Percentiles rank a stretch among this genome's conserved stretches.
These are phyloP conservation scores for Wickerhamomyces alni DNA, from an alignment of 805 yeast species.

Conservation along the genomic window DNA sequence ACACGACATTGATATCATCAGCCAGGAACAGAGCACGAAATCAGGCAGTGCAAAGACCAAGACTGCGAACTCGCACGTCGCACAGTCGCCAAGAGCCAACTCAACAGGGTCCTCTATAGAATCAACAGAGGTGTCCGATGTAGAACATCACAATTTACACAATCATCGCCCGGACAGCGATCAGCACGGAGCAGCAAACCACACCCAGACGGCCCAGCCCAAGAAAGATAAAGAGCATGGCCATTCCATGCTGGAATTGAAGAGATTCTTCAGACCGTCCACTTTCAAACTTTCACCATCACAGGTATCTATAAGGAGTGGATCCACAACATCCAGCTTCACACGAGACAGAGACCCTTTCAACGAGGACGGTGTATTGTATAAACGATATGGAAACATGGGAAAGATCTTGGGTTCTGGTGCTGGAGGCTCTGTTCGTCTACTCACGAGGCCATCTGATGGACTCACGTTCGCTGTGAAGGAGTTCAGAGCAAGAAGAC, in stretches of 20 bases:
- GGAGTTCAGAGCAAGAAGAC: constrained; percentile 68
- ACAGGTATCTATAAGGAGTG: constrained; percentile 4
- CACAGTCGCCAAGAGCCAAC: background rate
- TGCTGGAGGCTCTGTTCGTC: constrained; percentile 83
- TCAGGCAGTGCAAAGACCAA: no score
- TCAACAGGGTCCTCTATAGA: background rate
- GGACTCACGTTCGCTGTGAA: constrained; percentile 75
- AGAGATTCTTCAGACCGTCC: constrained; percentile 14
- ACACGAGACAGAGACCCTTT: constrained; percentile 7
- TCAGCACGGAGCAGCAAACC: background rate
- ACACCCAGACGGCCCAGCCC: no score
- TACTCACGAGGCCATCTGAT: constrained; percentile 62
- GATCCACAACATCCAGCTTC: constrained; percentile 5
- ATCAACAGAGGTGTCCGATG: background rate
- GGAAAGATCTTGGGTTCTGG: constrained; percentile 80
- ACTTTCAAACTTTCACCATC: background rate
- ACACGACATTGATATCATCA: no score
- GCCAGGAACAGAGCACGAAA: no score
- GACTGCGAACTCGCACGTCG: no score
- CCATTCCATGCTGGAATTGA: constrained; percentile 18
- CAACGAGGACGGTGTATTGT: constrained; percentile 47
- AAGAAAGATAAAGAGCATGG: constrained; percentile 2
- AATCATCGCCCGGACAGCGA: background rate
- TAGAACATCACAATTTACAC: background rate
- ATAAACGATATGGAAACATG: constrained; percentile 61